Conservation (phyloP, 768 basidiomycete species). For the Amanita fuliginea region DNA sequence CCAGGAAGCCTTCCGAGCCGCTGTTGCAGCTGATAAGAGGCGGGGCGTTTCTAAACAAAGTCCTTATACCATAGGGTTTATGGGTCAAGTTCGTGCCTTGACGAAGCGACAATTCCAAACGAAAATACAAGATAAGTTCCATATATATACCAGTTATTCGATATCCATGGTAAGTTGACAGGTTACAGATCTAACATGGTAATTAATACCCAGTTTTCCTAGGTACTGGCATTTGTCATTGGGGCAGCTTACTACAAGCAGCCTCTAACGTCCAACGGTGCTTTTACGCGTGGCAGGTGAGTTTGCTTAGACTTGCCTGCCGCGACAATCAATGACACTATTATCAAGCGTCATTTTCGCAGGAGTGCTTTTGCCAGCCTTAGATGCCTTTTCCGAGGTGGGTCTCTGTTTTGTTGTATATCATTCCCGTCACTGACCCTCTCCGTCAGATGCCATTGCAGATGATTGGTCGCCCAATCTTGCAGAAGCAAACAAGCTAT, state of each 20-base stretch:
- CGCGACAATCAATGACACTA: background rate
- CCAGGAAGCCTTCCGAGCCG: constrained; percentile 67
- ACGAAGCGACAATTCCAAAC: constrained; percentile 65
- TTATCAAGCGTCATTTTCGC: constrained; percentile 53
- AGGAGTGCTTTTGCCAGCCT: constrained; percentile 51
- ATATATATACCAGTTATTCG: constrained; percentile 59
- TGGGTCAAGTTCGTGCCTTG: constrained; percentile 61
- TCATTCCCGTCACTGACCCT: background rate
- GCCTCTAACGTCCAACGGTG: constrained; percentile 64
- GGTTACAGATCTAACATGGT: too few relatives aligned
- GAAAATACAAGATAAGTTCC: constrained; percentile 67
- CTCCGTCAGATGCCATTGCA: constrained; percentile 49
- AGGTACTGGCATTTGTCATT: constrained; percentile 52
- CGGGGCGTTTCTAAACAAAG: constrained; percentile 66
- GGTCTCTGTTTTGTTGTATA: constrained; percentile 10
- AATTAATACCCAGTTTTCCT: constrained; percentile 4
- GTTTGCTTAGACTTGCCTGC: background rate
- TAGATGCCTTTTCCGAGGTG: constrained; percentile 68
- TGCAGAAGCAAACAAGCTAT: constrained; percentile 57
- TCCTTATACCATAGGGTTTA: constrained; percentile 76
- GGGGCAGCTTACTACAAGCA: constrained; percentile 69
- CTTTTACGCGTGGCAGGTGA: constrained; percentile 74
- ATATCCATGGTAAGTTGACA: constrained; percentile 39
- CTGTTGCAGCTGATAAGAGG: constrained; percentile 70
- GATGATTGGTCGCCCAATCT: constrained; percentile 72